A percentile compares a stretch with the other conserved stretches of the same genome.
Conservation (phyloP, 2,329 filamentous ascomycete species). For the Sporothrix globosa region DNA sequence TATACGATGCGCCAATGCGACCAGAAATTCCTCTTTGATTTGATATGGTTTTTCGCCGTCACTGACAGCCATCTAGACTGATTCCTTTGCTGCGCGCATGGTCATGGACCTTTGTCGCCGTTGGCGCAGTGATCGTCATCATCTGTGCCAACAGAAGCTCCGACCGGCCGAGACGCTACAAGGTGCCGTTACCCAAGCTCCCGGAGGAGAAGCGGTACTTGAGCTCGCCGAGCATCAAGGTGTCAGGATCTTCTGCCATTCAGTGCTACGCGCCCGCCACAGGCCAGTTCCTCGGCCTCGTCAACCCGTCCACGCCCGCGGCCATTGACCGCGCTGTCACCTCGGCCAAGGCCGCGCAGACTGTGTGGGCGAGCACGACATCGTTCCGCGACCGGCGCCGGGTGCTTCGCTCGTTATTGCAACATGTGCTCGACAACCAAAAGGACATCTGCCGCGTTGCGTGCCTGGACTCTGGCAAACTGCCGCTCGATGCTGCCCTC, state of each 20-base stretch:
- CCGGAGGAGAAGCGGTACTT: constrained; percentile 55
- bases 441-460: constrained; percentile 82
- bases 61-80: background rate
- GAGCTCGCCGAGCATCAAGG: constrained; percentile 43
- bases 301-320: constrained; percentile 74
- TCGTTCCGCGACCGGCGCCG: constrained; percentile 75
- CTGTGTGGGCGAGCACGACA: constrained; percentile 73
- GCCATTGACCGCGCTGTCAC: constrained; percentile 79
- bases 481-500: constrained; percentile 88
- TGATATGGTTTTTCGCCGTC: no score
- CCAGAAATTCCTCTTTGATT: background rate
- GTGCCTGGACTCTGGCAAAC: constrained; percentile 93
- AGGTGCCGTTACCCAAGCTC: constrained; percentile 63
- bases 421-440: constrained; percentile 85
- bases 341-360: constrained; percentile 73
- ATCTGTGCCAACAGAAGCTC: constrained; percentile 38
- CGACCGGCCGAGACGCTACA: constrained; percentile 58
- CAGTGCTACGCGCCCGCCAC: constrained; percentile 91
- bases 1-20: background rate
- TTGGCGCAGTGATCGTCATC: constrained; percentile 29
- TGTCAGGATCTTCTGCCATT: constrained; percentile 67
- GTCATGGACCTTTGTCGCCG: constrained; percentile 30
- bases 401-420: constrained; percentile 79
- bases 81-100: constrained; percentile 23
- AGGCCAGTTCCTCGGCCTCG: constrained; percentile 75